A percentile compares a stretch with the other conserved stretches of the same genome.
These are phyloP conservation scores for Malus asiatica DNA, from an alignment of 306 rosid species.

Conservation along the genomic window DNA sequence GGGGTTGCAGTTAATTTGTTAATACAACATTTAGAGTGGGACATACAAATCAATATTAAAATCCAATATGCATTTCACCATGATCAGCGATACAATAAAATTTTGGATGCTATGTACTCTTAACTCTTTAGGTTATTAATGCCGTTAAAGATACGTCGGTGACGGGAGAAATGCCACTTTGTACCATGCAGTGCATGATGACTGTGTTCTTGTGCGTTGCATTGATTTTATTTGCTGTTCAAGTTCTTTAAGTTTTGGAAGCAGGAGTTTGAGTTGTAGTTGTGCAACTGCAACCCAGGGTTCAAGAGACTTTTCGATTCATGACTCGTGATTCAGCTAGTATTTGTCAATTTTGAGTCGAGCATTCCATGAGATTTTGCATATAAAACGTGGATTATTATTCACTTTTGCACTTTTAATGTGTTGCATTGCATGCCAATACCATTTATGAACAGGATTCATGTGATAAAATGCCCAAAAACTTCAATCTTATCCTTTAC, in stretches of 20 bases:
- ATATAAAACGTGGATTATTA: not conserved
- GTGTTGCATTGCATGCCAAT: no score
- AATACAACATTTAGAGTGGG: no score
- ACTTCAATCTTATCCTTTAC: not conserved
- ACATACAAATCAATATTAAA: no score
- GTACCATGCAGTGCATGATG: no score
- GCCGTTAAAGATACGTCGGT: no score
- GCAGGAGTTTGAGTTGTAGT: not conserved
- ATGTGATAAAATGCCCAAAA: not conserved
- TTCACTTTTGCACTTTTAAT: not conserved
- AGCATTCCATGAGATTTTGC: not conserved
- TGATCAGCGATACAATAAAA: no score
- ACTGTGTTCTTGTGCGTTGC: not conserved
- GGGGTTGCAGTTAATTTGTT: no score
- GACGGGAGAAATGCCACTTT: no score
- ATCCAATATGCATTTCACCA: no score
- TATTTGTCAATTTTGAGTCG: not conserved
- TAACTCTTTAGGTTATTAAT: no score
- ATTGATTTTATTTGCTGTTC: not conserved
- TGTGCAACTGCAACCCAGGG: not conserved
- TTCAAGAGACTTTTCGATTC: not conserved
- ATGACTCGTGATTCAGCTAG: not conserved
- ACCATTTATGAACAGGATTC: constrained; percentile 19
- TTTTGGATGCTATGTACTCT: no score
- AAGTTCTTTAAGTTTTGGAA: not conserved